Percentiles rank a stretch among this genome's conserved stretches.
phyloP scores from a whole-genome alignment of 805 yeast species.

The Saccharomyces eubayanus region DNA sequence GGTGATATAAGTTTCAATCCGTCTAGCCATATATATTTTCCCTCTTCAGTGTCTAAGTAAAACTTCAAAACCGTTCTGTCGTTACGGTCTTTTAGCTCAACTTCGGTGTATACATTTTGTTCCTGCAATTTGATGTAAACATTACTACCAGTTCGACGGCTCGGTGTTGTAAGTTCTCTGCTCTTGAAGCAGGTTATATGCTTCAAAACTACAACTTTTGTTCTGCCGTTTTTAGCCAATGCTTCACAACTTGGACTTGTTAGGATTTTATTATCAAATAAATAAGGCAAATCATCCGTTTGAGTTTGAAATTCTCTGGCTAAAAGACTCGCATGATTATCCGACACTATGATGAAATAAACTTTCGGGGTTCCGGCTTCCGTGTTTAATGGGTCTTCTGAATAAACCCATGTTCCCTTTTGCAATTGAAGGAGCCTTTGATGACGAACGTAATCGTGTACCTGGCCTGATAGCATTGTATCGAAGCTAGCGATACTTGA shows the following conservation, averaged over 20 bases:
- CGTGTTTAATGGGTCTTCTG: constrained; percentile 42
- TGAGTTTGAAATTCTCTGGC: constrained; percentile 51
- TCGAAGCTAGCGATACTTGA: constrained; percentile 41
- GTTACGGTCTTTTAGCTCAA: constrained; percentile 40
- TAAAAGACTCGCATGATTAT: constrained; percentile 52
- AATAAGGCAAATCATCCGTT: constrained; percentile 42
- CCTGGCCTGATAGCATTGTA: constrained; percentile 44
- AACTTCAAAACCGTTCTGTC: constrained; percentile 44
- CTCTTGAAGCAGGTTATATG: constrained; percentile 45
- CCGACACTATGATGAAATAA: constrained; percentile 55
- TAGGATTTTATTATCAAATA: constrained; percentile 44
- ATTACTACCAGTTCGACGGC: neutral
- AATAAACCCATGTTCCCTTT: constrained; percentile 74
- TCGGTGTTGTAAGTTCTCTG: constrained; percentile 35
- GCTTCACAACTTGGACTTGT: constrained; percentile 4
- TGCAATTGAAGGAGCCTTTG: constrained; percentile 65
- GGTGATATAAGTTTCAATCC: constrained; percentile 51
- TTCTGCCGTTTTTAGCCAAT: constrained; percentile 8
- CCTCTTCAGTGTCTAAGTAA: constrained; percentile 61
- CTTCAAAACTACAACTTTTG: constrained; percentile 41
- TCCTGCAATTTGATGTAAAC: constrained; percentile 34
- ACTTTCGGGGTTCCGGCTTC: constrained; percentile 31
- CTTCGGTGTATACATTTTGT: constrained; percentile 48
- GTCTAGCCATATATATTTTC: constrained; percentile 68
- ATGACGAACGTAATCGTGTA: constrained; percentile 61